Base-by-base conservation (phyloP, 2,329 filamentous ascomycete species). In the Phyllosticta citriasiana region DNA sequence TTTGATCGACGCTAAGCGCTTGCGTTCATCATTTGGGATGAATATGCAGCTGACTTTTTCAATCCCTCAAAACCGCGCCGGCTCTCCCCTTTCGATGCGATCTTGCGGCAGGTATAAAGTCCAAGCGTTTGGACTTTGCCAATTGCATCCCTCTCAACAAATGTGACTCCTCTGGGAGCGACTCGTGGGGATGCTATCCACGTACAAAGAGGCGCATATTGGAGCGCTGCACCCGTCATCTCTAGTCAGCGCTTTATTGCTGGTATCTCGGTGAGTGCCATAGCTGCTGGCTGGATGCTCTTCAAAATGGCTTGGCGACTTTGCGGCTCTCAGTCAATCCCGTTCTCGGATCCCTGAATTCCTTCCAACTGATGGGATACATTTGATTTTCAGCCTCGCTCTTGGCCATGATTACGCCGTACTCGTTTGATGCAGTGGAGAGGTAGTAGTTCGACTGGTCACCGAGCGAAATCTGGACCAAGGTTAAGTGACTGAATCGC, bases 381-480 rank as follows among this genome's bases (percentile, higher is more conserved):
- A 97, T 96, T 68, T 88, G 84, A 75, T 95, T 93, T 1, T 92
- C 92, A 2, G 83, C 84, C 72, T 96, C 91, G 71, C 91, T 95
- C 67, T 84, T 87, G 9, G 93, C 94, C 85, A 97, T 89, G 50
- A 99, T 89, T 62, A 97, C 93, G 2, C 94, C 94, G 51, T 96
- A 80, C 72, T 96, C 89, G 74, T 99, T 97, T 66, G 85, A 85
- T 27, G 91, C 91, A 1, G 94, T 99, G 26, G 87, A 89, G n/a
- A 96, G 82, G 73, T 97, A 99, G 73, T 97, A 99, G 69, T 90
- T 96, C 57, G 88, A 86, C 77, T 97, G 92, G 72, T 99, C 94
- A 47, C 94, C 94, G 14, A 97, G 77, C 7, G 89, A 94, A 62
- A 96, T 94, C 86, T 88, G 57, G 24, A 4, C 6, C 14, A 19